phyloP scores from a whole-genome alignment of 441 rosid genomes.

The Kokia cookei region DNA sequence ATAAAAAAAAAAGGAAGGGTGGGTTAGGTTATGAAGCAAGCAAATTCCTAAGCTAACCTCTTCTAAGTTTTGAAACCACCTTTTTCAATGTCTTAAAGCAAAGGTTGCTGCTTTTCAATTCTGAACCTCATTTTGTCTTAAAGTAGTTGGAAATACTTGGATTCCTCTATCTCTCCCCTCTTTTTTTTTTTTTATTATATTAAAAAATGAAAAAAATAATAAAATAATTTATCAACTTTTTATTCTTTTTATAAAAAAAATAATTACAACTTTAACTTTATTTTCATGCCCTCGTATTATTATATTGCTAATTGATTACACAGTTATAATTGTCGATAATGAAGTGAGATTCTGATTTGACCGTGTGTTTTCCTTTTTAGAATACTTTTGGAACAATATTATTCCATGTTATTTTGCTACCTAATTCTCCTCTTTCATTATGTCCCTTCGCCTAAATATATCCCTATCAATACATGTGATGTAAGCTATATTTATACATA shows the following conservation, averaged over 20 bases:
- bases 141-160: slow-evolving; percentile 59
- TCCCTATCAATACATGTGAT: neutral
- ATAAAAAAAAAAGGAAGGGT: neutral
- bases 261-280: neutral
- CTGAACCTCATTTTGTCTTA: slow-evolving; percentile 63
- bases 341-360: slow-evolving; percentile 15
- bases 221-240: slow-evolving; percentile 2
- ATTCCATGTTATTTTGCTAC: slow-evolving; percentile 12
- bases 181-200: neutral
- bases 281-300: too few relatives aligned
- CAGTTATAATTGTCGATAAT: neutral
- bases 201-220: neutral
- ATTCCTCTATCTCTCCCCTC: slow-evolving; percentile 29
- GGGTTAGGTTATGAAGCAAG: slow-evolving; percentile 34
- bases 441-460: neutral
- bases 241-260: neutral
- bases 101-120: slow-evolving; percentile 56
- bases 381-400: slow-evolving; percentile 5
- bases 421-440: slow-evolving; percentile 16
- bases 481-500: neutral
- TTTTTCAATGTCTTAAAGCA: slow-evolving; percentile 64
- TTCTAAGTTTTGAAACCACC: slow-evolving; percentile 34
- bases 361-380: slow-evolving; percentile 9
- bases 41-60: slow-evolving; percentile 54
- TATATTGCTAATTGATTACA: too few relatives aligned